These are phyloP conservation scores for Seiridium unicorne DNA, from an alignment of 2,329 filamentous ascomycete genomes.

Conservation along the genomic window DNA sequence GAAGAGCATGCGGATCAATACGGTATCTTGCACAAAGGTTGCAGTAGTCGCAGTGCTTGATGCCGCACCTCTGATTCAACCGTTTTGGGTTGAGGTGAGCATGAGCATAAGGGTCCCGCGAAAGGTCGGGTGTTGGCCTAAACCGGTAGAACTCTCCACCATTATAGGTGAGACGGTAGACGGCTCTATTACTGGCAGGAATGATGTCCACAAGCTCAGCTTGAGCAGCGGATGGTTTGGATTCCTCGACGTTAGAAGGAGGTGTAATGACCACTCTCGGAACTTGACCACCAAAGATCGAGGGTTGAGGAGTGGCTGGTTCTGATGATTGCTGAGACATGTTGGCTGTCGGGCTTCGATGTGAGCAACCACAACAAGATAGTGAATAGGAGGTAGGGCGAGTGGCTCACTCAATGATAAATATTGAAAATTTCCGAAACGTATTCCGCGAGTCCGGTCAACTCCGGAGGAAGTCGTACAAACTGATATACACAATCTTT, in stretches of 20 bases:
- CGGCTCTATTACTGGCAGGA: background rate
- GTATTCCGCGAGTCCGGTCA: no score
- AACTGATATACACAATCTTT: no score
- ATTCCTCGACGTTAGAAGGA: background rate
- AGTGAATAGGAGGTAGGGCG: no score
- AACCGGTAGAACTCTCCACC: background rate
- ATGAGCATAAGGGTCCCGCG: background rate
- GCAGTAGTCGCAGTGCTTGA: background rate
- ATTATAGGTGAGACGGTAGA: background rate
- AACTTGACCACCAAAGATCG: no score
- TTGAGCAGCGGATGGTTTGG: background rate
- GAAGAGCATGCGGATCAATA: background rate
- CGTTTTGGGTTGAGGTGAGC: background rate
- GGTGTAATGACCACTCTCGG: background rate
- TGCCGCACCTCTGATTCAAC: background rate
- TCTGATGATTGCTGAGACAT: background rate
- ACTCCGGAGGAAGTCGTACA: no score
- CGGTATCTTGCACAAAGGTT: background rate
- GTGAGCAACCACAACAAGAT: no score
- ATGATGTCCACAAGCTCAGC: background rate
- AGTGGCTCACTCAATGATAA: no score
- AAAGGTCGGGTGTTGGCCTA: background rate
- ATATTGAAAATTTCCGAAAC: no score
- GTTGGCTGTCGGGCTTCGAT: background rate
- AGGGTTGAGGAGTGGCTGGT: background rate